Evolutionary conservation across 177 flowering plant species (phyloP).

Genomic region (Tripterygium wilfordii): DNA sequence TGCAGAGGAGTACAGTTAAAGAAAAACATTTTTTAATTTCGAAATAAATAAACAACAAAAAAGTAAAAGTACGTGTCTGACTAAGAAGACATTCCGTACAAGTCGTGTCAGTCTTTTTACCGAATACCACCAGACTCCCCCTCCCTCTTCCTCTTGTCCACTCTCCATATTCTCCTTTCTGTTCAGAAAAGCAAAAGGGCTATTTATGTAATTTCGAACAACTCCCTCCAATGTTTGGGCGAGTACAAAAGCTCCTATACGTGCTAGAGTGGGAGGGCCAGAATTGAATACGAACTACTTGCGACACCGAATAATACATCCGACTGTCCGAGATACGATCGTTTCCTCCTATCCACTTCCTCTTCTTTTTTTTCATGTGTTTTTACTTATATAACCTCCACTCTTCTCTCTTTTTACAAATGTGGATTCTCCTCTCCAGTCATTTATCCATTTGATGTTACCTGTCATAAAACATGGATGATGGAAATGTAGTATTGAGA

Average conservation of each 20-base stretch:
- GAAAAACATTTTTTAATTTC: no score
- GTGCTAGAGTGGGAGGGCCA: neutral
- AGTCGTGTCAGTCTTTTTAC: conserved; percentile 19
- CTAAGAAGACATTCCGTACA: no score
- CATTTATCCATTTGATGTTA: no score
- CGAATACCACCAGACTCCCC: conserved; percentile 11
- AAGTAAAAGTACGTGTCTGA: no score
- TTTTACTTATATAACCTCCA: no score
- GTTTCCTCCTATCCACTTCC: neutral
- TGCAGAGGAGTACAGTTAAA: no score
- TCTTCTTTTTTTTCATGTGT: neutral
- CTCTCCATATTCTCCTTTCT: neutral
- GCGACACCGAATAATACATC: conserved; percentile 15
- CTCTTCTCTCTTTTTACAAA: no score
- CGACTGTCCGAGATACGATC: conserved; percentile 15
- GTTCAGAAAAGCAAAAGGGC: neutral
- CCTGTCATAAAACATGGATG: no score
- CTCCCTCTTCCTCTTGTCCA: neutral
- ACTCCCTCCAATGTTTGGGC: neutral
- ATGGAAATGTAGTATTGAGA: no score
- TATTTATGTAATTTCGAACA: neutral
- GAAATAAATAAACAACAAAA: no score
- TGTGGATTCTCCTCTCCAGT: no score
- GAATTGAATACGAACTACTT: neutral
- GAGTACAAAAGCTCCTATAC: neutral